Conservation (phyloP, 345 rosid species). For the Viola odorata region DNA sequence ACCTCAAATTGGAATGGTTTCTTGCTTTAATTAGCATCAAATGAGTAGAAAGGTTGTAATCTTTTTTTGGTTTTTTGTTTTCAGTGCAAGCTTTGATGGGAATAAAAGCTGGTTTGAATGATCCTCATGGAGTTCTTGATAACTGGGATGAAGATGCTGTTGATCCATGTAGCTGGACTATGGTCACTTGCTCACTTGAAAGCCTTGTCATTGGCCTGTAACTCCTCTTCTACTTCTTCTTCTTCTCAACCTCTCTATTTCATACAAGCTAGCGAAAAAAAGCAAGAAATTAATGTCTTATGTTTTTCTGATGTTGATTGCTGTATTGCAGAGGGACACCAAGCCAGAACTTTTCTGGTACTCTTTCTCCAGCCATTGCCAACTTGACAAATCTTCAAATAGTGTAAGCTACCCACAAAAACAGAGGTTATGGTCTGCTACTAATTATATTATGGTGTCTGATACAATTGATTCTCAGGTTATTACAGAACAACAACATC, state of each 20-base stretch:
- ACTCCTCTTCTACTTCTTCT: too few relatives aligned
- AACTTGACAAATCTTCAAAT: conserved; percentile 84
- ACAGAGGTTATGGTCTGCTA: neutral
- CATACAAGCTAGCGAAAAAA: too few relatives aligned
- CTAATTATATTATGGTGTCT: neutral
- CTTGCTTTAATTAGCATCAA: neutral
- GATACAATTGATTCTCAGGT: conserved; percentile 34
- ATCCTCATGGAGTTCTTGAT: conserved; percentile 88
- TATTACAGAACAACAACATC: conserved; percentile 80
- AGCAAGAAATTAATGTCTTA: neutral
- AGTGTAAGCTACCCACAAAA: conserved; percentile 42
- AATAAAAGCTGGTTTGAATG: conserved; percentile 62
- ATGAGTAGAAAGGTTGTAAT: conserved; percentile 1
- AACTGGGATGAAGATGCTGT: conserved; percentile 91
- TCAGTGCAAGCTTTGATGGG: conserved; percentile 86
- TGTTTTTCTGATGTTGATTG: conserved; percentile 12
- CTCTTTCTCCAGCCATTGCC: conserved; percentile 78
- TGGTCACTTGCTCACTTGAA: conserved; percentile 81
- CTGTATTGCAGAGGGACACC: conserved; percentile 62
- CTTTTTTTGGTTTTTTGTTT: conserved; percentile 4
- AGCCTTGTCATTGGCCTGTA: conserved; percentile 78
- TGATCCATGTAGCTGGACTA: conserved; percentile 97
- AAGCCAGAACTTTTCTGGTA: conserved; percentile 82
- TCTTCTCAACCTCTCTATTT: neutral
- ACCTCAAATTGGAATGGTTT: neutral